A percentile compares a stretch with the other conserved stretches of the same genome.
Evolutionary conservation across 139 green algal species (phyloP).

Genomic region (Monoraphidium neglectum): DNA sequence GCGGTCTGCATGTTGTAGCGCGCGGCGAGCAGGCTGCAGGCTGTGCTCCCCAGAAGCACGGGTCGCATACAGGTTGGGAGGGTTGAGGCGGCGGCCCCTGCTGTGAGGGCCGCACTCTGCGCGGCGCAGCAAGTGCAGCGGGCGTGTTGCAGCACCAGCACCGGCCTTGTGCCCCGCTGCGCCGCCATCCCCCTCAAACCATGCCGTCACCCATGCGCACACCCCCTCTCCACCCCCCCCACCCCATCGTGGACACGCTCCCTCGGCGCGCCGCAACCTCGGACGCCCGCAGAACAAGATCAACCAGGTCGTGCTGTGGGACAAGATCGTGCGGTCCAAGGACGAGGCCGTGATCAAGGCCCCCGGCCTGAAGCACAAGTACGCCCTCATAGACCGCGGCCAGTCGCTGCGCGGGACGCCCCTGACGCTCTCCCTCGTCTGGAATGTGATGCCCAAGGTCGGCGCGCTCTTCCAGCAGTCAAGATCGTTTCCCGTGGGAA

Average conservation of each 20-base stretch:
- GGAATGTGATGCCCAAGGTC: slow-evolving; percentile 85
- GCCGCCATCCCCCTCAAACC: no score
- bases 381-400: slow-evolving; percentile 72
- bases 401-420: slow-evolving; percentile 44
- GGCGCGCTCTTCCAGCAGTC: slow-evolving; percentile 40
- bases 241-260: neutral
- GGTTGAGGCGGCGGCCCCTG: no score
- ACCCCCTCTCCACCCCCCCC: neutral
- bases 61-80: no score
- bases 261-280: neutral
- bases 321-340: slow-evolving; percentile 67
- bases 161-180: no score
- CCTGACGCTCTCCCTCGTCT: slow-evolving; percentile 81
- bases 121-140: no score
- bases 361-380: slow-evolving; percentile 46
- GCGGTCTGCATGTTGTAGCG: no score
- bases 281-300: neutral
- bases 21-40: no score
- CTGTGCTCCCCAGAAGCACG: no score
- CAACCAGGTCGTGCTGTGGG: slow-evolving; percentile 85
- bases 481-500: slow-evolving; percentile 12
- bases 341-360: slow-evolving; percentile 26
- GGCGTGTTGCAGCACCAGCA: no score
- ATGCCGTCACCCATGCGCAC: no score
- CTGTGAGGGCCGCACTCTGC: no score